Percentiles rank a stretch among this genome's conserved stretches.
Evolutionary conservation across 2,329 filamentous ascomycete species (phyloP).

Genomic region (Colletotrichum higginsianum): DNA sequence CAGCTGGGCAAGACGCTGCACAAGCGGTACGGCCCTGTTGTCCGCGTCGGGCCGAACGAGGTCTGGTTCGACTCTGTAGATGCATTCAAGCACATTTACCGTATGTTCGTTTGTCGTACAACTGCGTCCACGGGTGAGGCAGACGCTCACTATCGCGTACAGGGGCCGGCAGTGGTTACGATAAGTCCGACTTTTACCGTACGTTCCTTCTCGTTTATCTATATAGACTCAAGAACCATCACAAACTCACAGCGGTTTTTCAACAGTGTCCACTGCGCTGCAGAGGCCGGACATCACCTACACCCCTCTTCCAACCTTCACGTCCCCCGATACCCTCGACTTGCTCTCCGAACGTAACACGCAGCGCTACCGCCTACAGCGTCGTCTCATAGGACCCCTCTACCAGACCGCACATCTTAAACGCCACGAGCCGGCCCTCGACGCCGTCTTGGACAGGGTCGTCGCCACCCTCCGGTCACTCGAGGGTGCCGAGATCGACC

Average conservation of each 20-base stretch:
- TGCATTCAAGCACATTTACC: conserved; percentile 64
- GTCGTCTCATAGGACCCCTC: conserved; percentile 64
- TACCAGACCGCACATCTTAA: conserved; percentile 61
- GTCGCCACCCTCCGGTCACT: conserved; percentile 55
- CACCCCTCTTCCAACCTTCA: conserved; percentile 47
- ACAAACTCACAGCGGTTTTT: not conserved
- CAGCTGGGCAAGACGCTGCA: conserved; percentile 62
- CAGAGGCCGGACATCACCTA: conserved; percentile 60
- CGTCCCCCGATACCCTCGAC: conserved; percentile 61
- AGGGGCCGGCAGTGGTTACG: conserved; percentile 64
- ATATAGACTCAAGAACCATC: not conserved
- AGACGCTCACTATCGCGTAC: not conserved
- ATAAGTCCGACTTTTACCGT: conserved; percentile 70
- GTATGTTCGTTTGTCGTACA: conserved; percentile 51
- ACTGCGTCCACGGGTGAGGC: not conserved
- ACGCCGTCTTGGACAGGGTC: conserved; percentile 55
- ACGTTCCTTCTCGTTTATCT: not conserved
- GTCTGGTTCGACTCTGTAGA: conserved; percentile 66
- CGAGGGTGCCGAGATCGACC: conserved; percentile 58
- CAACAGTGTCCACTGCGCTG: conserved; percentile 61
- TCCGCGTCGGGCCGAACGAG: conserved; percentile 69
- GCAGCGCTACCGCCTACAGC: conserved; percentile 63
- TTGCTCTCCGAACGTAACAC: conserved; percentile 65
- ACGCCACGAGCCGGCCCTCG: conserved; percentile 59
- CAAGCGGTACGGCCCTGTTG: conserved; percentile 61